Evolutionary conservation across 345 rosid species (phyloP).

Genomic region (Rhodomyrtus tomentosa): DNA sequence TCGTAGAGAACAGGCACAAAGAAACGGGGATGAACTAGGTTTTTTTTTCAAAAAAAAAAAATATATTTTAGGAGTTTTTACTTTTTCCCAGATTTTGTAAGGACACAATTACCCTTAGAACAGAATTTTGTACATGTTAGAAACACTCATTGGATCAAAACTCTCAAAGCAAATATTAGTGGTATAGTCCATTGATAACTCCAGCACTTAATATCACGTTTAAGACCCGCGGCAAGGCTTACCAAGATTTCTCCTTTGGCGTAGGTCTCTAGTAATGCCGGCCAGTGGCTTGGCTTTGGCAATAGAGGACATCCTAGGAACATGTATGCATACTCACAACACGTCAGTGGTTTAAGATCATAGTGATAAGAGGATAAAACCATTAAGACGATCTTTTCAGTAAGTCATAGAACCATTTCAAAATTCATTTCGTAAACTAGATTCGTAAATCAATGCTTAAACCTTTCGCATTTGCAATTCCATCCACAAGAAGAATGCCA

Average conservation of each 20-base stretch:
- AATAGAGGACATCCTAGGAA: not conserved
- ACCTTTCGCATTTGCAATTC: not conserved
- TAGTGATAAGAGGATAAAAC: not conserved
- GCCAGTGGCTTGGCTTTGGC: not conserved
- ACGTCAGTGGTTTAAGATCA: accelerated
- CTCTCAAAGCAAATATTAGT: not conserved
- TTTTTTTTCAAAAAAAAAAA: no score
- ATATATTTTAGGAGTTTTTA: no score
- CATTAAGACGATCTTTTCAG: not conserved
- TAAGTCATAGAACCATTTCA: not conserved
- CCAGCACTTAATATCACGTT: not conserved
- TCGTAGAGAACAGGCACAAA: no score
- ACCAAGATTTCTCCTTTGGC: not conserved
- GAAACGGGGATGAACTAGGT: no score
- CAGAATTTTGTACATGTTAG: accelerated
- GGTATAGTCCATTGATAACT: not conserved
- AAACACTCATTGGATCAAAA: not conserved
- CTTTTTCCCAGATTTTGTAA: no score
- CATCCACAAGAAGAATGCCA: not conserved
- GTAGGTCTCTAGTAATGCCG: not conserved
- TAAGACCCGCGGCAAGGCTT: not conserved
- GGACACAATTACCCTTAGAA: no score
- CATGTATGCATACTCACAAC: not conserved
- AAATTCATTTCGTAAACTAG: not conserved
- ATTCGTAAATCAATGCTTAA: not conserved